Base-by-base conservation (phyloP, 371 early-diverging fungal genomes). In the Furculomyces boomerangus region DNA sequence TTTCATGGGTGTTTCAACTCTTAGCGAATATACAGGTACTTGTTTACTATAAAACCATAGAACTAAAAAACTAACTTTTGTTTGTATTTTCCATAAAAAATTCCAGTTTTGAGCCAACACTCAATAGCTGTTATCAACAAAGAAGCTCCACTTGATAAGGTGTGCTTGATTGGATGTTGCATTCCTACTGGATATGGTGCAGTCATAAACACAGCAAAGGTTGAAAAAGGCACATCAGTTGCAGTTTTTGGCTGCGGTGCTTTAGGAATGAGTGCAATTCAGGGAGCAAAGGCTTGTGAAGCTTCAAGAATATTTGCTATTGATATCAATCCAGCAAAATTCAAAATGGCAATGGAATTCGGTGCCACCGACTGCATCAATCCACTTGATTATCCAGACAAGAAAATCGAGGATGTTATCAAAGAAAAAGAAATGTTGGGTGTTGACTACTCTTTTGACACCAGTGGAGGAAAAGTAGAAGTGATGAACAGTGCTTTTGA, bases 141-240 rank as follows among this genome's bases (percentile, higher is more conserved):
- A 29, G 66, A 64, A 26, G 92, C 93, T 29, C 79, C 84, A 30
- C 64, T 90, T 30, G 87, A 91, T 60, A 84, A 83, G 61, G 72
- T 81, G 35, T 92, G 93, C 64, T 74, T 95, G 46, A 76, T 95
- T 55, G 95, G 94, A 8, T 95, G 96, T 64, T 94, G 93, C 55
- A 76, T 94, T 47, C 90, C 96, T n/a, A 94, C 95, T 28, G 94
- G 95, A 49, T 95, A 86, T 63, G 96, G 95, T 48, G 93, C 95
- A 43, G 93, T 86, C 44, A 80, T 88, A 52, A 86, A 83, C 60
- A 90, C 93, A 5, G 96, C 92, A 57, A 83, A 88, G 71, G 86
- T 93, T 13, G 79, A 80, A 40, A 67, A 76, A 50, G 88, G 85
- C 45, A 74, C 83, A 14, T 72, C 71, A 3, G 76, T 86, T 16